Evolutionary conservation across 352 stramenopile species (phyloP).

Genomic region (Globisporangium paroecandrum): DNA sequence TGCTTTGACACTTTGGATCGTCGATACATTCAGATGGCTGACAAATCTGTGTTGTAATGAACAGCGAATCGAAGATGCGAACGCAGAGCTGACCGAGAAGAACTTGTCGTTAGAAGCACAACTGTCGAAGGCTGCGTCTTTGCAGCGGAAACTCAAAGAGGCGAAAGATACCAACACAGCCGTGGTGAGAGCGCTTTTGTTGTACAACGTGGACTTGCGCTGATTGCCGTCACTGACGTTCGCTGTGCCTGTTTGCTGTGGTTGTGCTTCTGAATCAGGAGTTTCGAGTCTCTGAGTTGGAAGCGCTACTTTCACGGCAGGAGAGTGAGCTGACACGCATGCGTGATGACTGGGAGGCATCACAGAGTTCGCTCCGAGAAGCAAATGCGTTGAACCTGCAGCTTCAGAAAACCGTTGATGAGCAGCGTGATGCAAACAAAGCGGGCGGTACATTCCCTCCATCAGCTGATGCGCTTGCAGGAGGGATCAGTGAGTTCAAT

Average conservation of each 20-base stretch:
- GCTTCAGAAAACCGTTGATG: conserved; percentile 38
- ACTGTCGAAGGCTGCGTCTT: conserved; percentile 34
- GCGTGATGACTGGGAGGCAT: conserved; percentile 28
- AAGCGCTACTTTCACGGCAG: conserved; percentile 34
- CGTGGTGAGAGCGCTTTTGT: conserved; percentile 32
- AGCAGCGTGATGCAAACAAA: conserved; percentile 17
- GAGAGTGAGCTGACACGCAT: conserved; percentile 27
- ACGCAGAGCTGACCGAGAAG: conserved; percentile 50
- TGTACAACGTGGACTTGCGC: too few relatives aligned
- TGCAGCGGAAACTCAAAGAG: conserved; percentile 65
- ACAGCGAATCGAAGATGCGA: conserved; percentile 55
- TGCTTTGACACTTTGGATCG: background rate
- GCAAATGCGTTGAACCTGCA: conserved; percentile 39
- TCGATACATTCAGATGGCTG: background rate
- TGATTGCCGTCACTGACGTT: background rate
- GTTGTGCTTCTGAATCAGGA: conserved; percentile 27
- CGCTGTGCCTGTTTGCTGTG: too few relatives aligned
- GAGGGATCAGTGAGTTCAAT: conserved; percentile 60
- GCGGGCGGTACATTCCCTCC: background rate
- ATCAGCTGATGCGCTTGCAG: conserved; percentile 14
- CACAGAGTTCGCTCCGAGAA: conserved; percentile 35
- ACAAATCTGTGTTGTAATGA: background rate
- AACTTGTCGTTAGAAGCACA: conserved; percentile 54
- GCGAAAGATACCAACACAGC: conserved; percentile 62
- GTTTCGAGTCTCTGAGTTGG: conserved; percentile 58